Evolutionary conservation across 2,329 filamentous ascomycete genomes (phyloP).

Genomic region (Penicillium frequentans): DNA sequence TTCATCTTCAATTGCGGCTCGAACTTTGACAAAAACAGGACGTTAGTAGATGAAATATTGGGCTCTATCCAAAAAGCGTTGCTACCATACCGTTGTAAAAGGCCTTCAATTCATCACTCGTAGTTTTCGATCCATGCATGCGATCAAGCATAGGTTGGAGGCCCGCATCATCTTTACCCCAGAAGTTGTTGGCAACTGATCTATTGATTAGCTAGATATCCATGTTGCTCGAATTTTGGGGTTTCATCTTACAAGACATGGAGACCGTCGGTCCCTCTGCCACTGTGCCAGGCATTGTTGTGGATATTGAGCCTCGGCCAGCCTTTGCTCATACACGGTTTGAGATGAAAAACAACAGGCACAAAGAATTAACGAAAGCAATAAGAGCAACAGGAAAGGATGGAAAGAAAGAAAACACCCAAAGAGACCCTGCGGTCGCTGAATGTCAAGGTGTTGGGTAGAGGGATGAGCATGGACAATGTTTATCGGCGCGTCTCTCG

Average conservation of each 20-base stretch:
- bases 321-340: constrained; percentile 34
- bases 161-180: constrained; percentile 98
- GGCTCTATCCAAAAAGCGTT: background rate
- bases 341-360: constrained; percentile 7
- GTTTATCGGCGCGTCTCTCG: constrained; percentile 26
- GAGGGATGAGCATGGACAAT: constrained; percentile 15
- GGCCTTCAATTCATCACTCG: constrained; percentile 85
- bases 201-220: constrained; percentile 2
- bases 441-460: constrained; percentile 16
- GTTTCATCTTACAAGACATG: constrained; percentile 60
- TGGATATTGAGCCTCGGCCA: constrained; percentile 35
- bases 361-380: constrained; percentile 11
- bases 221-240: too few species aligned
- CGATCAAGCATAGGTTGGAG: constrained; percentile 88
- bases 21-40: constrained; percentile 49
- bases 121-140: constrained; percentile 92
- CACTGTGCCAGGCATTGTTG: constrained; percentile 60
- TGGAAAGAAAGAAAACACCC: constrained; percentile 7
- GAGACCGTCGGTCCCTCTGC: constrained; percentile 65
- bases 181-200: constrained; percentile 95
- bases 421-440: constrained; percentile 22
- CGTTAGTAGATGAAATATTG: background rate
- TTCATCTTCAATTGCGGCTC: constrained; percentile 93
- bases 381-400: constrained; percentile 1
- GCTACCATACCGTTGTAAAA: constrained; percentile 74